Conservation (phyloP, 2,329 filamentous ascomycete genomes). For the Apiospora saccharicola region DNA sequence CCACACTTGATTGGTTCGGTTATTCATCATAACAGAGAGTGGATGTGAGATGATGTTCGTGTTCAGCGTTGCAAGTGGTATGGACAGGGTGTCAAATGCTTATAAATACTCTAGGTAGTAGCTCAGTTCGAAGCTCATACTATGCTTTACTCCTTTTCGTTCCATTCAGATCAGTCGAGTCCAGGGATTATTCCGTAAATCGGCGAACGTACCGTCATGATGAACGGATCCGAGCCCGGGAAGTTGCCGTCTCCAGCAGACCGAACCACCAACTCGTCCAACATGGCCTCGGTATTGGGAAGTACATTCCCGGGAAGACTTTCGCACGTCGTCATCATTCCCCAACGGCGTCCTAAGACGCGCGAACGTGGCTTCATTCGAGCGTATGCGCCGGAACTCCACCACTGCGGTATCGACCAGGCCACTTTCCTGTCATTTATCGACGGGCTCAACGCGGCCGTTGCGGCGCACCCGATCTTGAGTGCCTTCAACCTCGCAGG, state of each 20-base stretch:
- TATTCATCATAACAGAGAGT: background rate
- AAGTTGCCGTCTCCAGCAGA: background rate
- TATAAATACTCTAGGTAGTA: background rate
- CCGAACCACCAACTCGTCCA: background rate
- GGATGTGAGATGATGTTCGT: background rate
- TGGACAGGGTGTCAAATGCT: background rate
- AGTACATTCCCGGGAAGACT: background rate
- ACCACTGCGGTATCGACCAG: constrained; percentile 1
- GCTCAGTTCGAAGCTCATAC: too few relatives aligned
- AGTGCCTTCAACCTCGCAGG: background rate
- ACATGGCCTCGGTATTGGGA: background rate
- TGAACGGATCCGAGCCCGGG: background rate
- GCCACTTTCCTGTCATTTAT: background rate
- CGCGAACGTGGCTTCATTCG: constrained; percentile 12
- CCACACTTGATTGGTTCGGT: background rate
- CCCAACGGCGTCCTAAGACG: background rate
- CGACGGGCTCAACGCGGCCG: background rate
- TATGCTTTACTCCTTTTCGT: too few relatives aligned
- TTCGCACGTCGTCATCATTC: background rate
- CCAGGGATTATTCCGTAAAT: too few relatives aligned
- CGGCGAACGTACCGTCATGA: background rate
- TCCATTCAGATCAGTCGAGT: too few relatives aligned
- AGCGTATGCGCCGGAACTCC: background rate
- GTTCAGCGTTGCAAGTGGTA: background rate
- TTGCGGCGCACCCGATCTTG: background rate